Percentiles rank a stretch among this genome's conserved stretches.
phyloP scores from a whole-genome alignment of 177 flowering plant genomes.

The Vitis hybrid region DNA sequence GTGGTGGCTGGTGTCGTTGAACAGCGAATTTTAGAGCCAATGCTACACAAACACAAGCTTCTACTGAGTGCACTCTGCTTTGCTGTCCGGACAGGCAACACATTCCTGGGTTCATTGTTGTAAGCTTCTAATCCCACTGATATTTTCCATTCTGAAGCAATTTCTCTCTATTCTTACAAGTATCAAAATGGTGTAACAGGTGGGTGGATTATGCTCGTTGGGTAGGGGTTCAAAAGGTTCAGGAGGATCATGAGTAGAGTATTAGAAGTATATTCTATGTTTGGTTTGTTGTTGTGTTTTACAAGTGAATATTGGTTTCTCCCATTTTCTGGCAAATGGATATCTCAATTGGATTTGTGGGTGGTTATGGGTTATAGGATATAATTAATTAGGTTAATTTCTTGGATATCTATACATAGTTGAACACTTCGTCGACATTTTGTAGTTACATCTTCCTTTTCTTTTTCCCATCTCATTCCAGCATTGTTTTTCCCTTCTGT shows the following conservation, averaged over 20 bases:
- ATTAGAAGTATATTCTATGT: not conserved
- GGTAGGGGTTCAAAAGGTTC: constrained; percentile 60
- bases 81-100: constrained; percentile 93
- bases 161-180: not conserved
- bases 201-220: constrained; percentile 85
- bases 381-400: too few relatives aligned
- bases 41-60: constrained; percentile 80
- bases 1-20: constrained; percentile 89
- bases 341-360: too few relatives aligned
- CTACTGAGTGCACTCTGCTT: constrained; percentile 85
- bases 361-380: too few relatives aligned
- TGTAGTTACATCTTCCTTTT: too few relatives aligned
- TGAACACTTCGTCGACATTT: too few relatives aligned
- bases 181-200: constrained; percentile 28
- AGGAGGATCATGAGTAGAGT: constrained; percentile 12
- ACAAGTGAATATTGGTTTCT: too few relatives aligned
- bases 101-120: constrained; percentile 93
- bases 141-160: not conserved
- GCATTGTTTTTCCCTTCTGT: too few relatives aligned
- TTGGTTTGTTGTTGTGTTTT: too few relatives aligned
- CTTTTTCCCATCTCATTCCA: too few relatives aligned
- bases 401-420: too few relatives aligned
- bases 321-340: too few relatives aligned
- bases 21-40: constrained; percentile 83
- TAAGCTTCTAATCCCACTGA: constrained; percentile 36